phyloP scores from a whole-genome alignment of 2,329 filamentous ascomycete species.

The Nigrospora osmanthi region DNA sequence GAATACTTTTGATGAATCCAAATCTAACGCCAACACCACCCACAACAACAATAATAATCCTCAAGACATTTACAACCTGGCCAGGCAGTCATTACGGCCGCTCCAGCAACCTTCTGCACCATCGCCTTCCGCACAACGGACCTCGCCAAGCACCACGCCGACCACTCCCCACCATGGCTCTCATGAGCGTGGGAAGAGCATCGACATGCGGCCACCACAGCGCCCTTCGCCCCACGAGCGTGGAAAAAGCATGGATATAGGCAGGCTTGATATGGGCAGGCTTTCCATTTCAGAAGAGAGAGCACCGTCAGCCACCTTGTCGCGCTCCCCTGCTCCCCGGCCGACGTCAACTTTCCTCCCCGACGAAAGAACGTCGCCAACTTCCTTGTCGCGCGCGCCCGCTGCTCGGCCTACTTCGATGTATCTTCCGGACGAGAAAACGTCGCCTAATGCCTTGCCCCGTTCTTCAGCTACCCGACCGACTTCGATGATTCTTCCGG shows the following conservation, averaged over 20 bases:
- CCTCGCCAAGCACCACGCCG: conserved; percentile 17
- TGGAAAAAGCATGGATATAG: conserved; percentile 58
- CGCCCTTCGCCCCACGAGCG: conserved; percentile 40
- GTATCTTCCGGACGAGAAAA: too few relatives aligned
- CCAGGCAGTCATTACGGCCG: conserved; percentile 70
- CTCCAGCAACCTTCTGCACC: conserved; percentile 25
- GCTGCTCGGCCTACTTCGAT: too few relatives aligned
- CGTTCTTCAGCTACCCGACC: too few relatives aligned
- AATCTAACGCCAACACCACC: conserved; percentile 27
- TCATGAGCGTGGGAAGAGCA: conserved; percentile 21
- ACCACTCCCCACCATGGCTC: conserved; percentile 18
- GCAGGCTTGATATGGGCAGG: conserved; percentile 19
- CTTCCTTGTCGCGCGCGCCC: too few relatives aligned
- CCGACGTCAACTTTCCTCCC: too few relatives aligned
- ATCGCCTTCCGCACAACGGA: conserved; percentile 13
- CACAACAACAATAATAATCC: too few relatives aligned
- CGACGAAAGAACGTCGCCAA: too few relatives aligned
- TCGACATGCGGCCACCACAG: conserved; percentile 25
- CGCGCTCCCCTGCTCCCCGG: too few relatives aligned
- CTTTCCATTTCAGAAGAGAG: conserved; percentile 16
- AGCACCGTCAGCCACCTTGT: too few relatives aligned
- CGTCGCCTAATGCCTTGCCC: too few relatives aligned
- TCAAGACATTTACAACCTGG: conserved; percentile 62
- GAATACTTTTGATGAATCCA: conserved; percentile 34
- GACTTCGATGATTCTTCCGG: conserved; percentile 22